Percentiles rank a stretch among this genome's conserved stretches.
Conservation (phyloP, 1,139 yeast species). For the Zygosaccharomyces sapae region DNA sequence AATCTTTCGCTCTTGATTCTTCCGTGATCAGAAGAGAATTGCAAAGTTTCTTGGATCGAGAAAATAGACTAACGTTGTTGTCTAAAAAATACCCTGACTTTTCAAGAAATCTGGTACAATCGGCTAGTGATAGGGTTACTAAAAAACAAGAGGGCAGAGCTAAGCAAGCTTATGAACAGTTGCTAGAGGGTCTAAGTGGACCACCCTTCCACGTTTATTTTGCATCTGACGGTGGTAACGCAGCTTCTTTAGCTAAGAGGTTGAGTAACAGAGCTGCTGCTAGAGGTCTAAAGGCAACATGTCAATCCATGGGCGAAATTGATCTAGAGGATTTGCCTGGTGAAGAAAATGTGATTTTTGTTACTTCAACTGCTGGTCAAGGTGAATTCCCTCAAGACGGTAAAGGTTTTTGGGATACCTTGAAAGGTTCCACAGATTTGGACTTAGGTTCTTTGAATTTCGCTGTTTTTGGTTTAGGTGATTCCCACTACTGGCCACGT, state of each 20-base stretch:
- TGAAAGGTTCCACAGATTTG: constrained; percentile 64
- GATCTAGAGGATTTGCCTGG: constrained; percentile 74
- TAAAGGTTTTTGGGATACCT: constrained; percentile 80
- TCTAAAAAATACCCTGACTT: constrained; percentile 69
- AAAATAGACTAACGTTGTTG: constrained; percentile 76
- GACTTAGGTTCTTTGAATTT: constrained; percentile 68
- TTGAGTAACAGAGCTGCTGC: constrained; percentile 79
- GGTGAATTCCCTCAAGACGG: constrained; percentile 98
- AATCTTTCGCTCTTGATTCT: constrained; percentile 75
- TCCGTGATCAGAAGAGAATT: constrained; percentile 74
- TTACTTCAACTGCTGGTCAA: constrained; percentile 92
- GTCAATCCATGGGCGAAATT: constrained; percentile 79
- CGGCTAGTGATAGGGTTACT: constrained; percentile 59
- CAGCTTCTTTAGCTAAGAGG: constrained; percentile 77
- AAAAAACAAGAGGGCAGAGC: constrained; percentile 64
- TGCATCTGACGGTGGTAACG: constrained; percentile 96
- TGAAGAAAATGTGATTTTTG: constrained; percentile 77
- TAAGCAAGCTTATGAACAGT: constrained; percentile 68
- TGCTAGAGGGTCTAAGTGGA: constrained; percentile 84
- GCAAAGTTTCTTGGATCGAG: constrained; percentile 78
- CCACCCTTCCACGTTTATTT: constrained; percentile 87
- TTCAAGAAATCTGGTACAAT: constrained; percentile 65
- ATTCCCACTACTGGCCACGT: constrained; percentile 95
- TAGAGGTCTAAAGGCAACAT: constrained; percentile 77
- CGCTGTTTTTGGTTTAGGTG: constrained; percentile 89